These are phyloP conservation scores for Eucalyptus dawsonii DNA, from an alignment of 345 rosid species.

Conservation along the genomic window DNA sequence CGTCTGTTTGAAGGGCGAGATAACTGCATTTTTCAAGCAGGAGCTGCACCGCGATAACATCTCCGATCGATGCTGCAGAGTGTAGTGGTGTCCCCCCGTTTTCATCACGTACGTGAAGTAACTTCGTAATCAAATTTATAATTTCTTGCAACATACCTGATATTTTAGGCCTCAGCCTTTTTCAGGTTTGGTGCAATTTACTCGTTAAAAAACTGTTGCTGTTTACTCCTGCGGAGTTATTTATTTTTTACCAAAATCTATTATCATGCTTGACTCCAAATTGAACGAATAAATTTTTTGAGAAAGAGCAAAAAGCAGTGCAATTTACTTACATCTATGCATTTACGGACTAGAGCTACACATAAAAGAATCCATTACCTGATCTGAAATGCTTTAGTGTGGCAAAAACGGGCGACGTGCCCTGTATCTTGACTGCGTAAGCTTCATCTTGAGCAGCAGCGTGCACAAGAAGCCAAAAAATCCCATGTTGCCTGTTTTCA, in stretches of 20 bases:
- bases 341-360: neutral
- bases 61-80: neutral
- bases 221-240: neutral
- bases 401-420: neutral
- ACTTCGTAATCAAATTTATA: neutral
- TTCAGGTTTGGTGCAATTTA: neutral
- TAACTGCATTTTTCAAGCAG: neutral
- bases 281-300: neutral
- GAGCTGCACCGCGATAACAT: fast-evolving
- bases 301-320: neutral
- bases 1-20: neutral
- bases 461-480: neutral
- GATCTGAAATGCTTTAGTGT: fast-evolving
- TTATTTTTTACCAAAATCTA: neutral
- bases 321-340: neutral
- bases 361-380: neutral
- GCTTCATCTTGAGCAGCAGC: neutral
- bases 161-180: neutral
- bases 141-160: neutral
- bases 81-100: neutral
- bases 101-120: neutral
- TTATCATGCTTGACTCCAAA: neutral
- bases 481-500: neutral
- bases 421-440: neutral
- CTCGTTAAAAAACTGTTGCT: neutral